These are phyloP conservation scores for Mycena kentingensis DNA, from an alignment of 768 basidiomycete species.

Conservation along the genomic window DNA sequence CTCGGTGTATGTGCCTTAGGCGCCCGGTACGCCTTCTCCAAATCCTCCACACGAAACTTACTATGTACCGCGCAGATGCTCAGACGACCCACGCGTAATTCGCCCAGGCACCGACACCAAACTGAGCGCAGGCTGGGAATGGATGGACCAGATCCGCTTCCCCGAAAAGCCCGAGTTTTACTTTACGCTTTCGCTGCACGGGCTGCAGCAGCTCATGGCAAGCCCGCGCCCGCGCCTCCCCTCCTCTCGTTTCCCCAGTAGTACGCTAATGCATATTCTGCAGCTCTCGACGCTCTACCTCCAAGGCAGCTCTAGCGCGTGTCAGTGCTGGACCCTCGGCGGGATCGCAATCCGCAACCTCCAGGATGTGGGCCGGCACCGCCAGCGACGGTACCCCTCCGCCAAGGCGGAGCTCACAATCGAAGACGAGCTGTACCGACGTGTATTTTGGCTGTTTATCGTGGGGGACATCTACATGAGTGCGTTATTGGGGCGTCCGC, in stretches of 20 bases:
- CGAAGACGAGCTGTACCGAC: slow-evolving; percentile 15
- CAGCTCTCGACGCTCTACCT: slow-evolving; percentile 15
- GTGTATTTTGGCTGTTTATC: slow-evolving; percentile 18
- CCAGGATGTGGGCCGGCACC: slow-evolving; percentile 15
- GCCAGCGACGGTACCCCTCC: slow-evolving; percentile 15
- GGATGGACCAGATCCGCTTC: slow-evolving; percentile 11
- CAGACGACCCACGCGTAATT: slow-evolving; percentile 46
- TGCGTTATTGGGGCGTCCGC: slow-evolving; percentile 54
- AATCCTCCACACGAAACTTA: neutral
- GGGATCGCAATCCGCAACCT: slow-evolving; percentile 6
- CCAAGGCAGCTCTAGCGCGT: slow-evolving; percentile 9
- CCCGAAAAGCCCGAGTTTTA: slow-evolving; percentile 20
- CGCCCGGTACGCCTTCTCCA: slow-evolving; percentile 1
- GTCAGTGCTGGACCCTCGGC: slow-evolving; percentile 6
- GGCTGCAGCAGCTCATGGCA: slow-evolving; percentile 11
- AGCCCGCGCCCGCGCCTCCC: no score
- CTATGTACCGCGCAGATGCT: slow-evolving; percentile 38
- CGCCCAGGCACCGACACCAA: slow-evolving; percentile 20
- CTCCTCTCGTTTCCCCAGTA: no score
- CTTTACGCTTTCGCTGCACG: slow-evolving; percentile 1
- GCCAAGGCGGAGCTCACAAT: slow-evolving; percentile 17
- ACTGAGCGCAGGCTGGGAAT: slow-evolving; percentile 31
- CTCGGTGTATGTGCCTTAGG: slow-evolving; percentile 50
- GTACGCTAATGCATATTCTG: neutral
- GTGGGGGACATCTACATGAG: slow-evolving; percentile 25